A percentile compares a stretch with the other conserved stretches of the same genome.
These are phyloP conservation scores for Rachicladosporium sp. DNA, from an alignment of 2,329 filamentous ascomycete genomes.

Conservation along the genomic window DNA sequence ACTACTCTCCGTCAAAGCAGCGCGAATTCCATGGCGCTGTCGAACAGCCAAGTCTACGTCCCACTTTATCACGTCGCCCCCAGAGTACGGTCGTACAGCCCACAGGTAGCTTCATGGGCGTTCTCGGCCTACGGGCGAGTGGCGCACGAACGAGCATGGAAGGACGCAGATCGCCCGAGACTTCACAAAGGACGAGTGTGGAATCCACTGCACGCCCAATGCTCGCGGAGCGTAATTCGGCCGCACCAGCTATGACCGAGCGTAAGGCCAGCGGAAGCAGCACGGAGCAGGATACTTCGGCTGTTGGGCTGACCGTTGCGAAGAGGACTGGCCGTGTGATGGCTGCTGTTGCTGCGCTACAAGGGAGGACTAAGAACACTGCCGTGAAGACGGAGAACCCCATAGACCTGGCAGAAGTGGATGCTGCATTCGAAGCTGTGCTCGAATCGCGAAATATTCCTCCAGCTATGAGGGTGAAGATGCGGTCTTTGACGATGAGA, in stretches of 20 bases:
- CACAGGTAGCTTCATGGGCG: constrained; percentile 13
- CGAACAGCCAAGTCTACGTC: constrained; percentile 32
- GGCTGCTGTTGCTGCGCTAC: constrained; percentile 52
- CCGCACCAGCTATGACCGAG: constrained; percentile 15
- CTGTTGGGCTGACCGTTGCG: constrained; percentile 19
- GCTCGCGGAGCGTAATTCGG: constrained; percentile 6
- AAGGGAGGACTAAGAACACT: constrained; percentile 37
- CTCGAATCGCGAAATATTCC: constrained; percentile 82
- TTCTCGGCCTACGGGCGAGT: constrained; percentile 18
- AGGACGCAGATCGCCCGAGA: constrained; percentile 15
- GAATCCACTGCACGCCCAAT: not conserved
- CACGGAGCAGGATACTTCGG: constrained; percentile 17
- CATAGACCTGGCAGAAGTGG: constrained; percentile 43
- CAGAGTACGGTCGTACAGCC: constrained; percentile 14
- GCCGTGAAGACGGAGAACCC: constrained; percentile 31
- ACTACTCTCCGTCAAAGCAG: constrained; percentile 50
- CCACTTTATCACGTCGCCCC: constrained; percentile 26
- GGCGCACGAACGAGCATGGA: constrained; percentile 15
- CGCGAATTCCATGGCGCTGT: constrained; percentile 39
- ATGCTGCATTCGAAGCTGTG: constrained; percentile 50
- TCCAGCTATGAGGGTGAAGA: constrained; percentile 85
- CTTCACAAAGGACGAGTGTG: constrained; percentile 8
- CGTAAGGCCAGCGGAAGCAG: constrained; percentile 26
- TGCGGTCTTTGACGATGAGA: constrained; percentile 75
- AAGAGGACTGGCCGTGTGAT: constrained; percentile 46